phyloP scores from a whole-genome alignment of 208 protist species.

The Acanthamoeba culbertsoni region DNA sequence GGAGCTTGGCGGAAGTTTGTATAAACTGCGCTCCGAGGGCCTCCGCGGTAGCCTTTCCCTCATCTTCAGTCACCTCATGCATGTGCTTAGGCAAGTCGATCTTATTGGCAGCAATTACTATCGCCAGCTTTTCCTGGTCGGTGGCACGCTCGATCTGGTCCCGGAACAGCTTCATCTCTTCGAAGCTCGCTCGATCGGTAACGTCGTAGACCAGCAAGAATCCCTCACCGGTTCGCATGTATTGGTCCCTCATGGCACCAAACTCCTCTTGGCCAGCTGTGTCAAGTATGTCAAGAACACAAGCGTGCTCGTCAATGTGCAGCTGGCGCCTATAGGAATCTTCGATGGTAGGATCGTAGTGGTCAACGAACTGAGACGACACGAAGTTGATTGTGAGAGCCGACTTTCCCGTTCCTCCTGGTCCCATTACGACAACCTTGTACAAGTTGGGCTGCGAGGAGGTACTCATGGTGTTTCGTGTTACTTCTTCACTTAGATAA shows the following conservation, averaged over 20 bases:
- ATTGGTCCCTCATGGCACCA: constrained; percentile 56
- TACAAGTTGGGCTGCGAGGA: not conserved
- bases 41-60: constrained; percentile 58
- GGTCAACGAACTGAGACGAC: not conserved
- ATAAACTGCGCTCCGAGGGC: constrained; percentile 60
- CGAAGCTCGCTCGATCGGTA: constrained; percentile 62
- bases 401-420: not conserved
- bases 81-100: constrained; percentile 69
- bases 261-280: too few species aligned
- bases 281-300: constrained; percentile 80
- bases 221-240: constrained; percentile 70
- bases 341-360: constrained; percentile 26
- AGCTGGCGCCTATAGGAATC: constrained; percentile 75
- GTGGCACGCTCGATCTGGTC: constrained; percentile 75
- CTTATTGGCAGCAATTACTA: constrained; percentile 81
- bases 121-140: constrained; percentile 71
- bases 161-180: constrained; percentile 56
- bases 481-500: too few species aligned
- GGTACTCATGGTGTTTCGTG: too few species aligned
- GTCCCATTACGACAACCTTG: not conserved
- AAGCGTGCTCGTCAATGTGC: constrained; percentile 76
- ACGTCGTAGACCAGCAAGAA: constrained; percentile 76
- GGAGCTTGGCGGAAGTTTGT: constrained; percentile 65
- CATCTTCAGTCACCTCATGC: constrained; percentile 37
- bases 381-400: not conserved